Evolutionary conservation across 2,329 filamentous ascomycete species (phyloP), one percentile per base, ranked within the genome.

Genomic region (Emmonsiellopsis sp.): DNA sequence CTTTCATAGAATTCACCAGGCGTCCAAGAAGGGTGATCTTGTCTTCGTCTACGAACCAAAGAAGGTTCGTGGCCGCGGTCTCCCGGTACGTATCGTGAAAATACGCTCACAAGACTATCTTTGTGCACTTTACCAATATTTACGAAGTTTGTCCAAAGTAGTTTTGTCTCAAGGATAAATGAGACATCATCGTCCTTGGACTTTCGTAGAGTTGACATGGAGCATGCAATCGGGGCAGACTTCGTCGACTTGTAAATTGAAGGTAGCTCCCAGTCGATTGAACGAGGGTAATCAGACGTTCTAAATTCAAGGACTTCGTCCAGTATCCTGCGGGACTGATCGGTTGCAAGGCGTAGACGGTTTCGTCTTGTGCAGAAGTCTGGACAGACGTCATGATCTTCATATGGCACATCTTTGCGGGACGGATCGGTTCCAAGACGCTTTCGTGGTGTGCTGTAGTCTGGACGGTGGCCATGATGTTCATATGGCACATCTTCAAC

Each of bases 1-100:
- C 69, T 74, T 31, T 73, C 67, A 51, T 77, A 77, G 55, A 77
- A 77, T 46, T 76, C 71, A 15, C 68, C 61, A 13, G 66, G 65
- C 2, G 44, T 43, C 50, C 54, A 56, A 5, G 32, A 31, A 30
- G 34, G 38, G 6, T 15, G 37, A 26, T 13, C 40, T 6, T 37
- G 15, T n/a, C 13, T 38, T 37, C 31, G 13, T 9, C 37, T 26
- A 15, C 45, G 31, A 16, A 3, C 26, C 20, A 2, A 38, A 38
- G 13, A 10, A n/a, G 6, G 35, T 35, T 65, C 57, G 30, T 61
- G 58, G 30, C 5, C 20, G 10, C 10, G 26, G 38, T 7, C 31
- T 34, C 11, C 15, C 26, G 68, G 55, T 16, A 65, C 60, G 57
- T 69, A 72, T 52, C 45, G 61, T 11, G 56, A 60, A 50, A 70